phyloP scores from a whole-genome alignment of 306 rosid genomes.

The Begonia loranthoides region DNA sequence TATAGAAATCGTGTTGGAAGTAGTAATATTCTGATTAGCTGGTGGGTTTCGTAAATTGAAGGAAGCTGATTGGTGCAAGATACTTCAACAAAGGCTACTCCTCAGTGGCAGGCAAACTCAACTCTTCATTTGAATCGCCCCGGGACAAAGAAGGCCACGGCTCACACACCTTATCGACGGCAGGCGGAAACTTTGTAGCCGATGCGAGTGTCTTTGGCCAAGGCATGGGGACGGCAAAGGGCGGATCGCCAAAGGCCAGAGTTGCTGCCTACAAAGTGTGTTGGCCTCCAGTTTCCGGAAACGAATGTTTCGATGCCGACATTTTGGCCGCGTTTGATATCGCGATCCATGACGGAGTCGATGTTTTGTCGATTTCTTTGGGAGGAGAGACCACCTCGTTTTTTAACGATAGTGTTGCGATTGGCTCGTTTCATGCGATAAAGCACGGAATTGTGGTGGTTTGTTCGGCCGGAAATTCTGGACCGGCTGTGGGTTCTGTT shows the following conservation, averaged over 20 bases:
- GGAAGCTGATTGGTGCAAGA: conserved; percentile 89
- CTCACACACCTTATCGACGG: conserved; percentile 83
- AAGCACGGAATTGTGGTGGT: conserved; percentile 61
- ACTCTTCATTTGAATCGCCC: conserved; percentile 49
- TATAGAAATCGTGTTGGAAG: no score
- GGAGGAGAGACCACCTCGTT: conserved; percentile 37
- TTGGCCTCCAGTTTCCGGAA: conserved; percentile 50
- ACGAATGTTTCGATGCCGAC: conserved; percentile 75
- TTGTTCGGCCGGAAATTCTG: conserved; percentile 83
- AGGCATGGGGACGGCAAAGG: conserved; percentile 73
- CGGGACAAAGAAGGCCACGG: conserved; percentile 85
- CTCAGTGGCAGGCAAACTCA: conserved; percentile 30
- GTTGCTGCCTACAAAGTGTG: conserved; percentile 89
- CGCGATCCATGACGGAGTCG: conserved; percentile 74
- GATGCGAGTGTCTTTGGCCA: conserved; percentile 53
- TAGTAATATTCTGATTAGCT: not conserved
- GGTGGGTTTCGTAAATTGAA: conserved; percentile 9
- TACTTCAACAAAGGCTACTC: conserved; percentile 73
- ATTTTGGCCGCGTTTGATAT: conserved; percentile 60
- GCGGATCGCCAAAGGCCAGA: conserved; percentile 74
- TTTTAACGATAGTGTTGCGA: conserved; percentile 56
- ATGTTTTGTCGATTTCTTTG: conserved; percentile 63
- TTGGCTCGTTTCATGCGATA: conserved; percentile 78
- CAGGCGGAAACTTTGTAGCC: conserved; percentile 58
- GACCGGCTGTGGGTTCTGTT: conserved; percentile 45